Percentiles rank a stretch among this genome's conserved stretches.
Evolutionary conservation across 148 eudicot genomes (phyloP).

Genomic region (Simmondsia chinensis): DNA sequence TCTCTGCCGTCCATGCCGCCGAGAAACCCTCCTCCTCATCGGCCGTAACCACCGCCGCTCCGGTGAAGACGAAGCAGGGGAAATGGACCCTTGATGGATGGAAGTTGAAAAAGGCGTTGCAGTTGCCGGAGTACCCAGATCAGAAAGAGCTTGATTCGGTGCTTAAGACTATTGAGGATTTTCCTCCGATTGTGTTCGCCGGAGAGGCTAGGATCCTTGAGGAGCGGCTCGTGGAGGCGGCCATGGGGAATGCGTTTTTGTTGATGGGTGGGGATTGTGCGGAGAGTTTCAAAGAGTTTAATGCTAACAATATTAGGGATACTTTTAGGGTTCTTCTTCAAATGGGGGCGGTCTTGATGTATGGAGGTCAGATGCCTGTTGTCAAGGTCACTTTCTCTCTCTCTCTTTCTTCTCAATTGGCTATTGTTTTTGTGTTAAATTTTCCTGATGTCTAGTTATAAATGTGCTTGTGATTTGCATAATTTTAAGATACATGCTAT

Average conservation of each 20-base stretch:
- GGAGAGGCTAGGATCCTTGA: slow-evolving; percentile 46
- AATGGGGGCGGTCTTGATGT: slow-evolving; percentile 60
- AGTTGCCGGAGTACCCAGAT: slow-evolving; percentile 54
- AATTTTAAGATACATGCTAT: too few relatives aligned
- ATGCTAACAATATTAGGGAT: slow-evolving; percentile 41
- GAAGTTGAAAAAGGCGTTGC: slow-evolving; percentile 41
- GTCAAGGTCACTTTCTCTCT: slow-evolving; percentile 31
- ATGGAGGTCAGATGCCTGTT: slow-evolving; percentile 62
- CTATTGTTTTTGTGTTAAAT: background rate
- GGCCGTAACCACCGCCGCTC: background rate
- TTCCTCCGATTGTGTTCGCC: slow-evolving; percentile 48
- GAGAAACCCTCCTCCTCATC: background rate
- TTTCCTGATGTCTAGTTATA: too few relatives aligned
- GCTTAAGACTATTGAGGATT: slow-evolving; percentile 34
- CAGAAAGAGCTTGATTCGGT: slow-evolving; percentile 24
- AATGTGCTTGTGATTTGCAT: too few relatives aligned
- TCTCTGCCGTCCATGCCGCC: background rate
- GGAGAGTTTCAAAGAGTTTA: slow-evolving; percentile 40
- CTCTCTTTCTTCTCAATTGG: background rate
- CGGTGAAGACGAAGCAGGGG: background rate
- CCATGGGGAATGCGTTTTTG: slow-evolving; percentile 51
- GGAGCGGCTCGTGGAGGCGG: slow-evolving; percentile 34
- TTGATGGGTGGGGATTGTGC: slow-evolving; percentile 59
- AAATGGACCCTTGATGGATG: slow-evolving; percentile 44
- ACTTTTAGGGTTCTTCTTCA: slow-evolving; percentile 52